Percentiles rank a stretch among this genome's conserved stretches.
phyloP scores from a whole-genome alignment of 2,329 filamentous ascomycete species.

The Microcyclosporella mali region DNA sequence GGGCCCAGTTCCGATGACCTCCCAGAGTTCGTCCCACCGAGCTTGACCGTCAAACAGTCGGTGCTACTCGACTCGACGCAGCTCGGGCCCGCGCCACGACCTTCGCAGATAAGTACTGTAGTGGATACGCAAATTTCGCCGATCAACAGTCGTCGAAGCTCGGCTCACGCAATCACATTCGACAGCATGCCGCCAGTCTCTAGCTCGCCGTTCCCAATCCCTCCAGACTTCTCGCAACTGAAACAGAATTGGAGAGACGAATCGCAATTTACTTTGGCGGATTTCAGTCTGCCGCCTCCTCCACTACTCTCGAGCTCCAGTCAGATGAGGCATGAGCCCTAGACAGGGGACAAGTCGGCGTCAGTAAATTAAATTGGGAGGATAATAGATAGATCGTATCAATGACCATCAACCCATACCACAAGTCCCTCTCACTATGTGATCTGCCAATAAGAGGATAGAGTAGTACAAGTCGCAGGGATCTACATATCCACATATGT shows the following conservation, averaged over 20 bases:
- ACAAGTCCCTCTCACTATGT: no score
- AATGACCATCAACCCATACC: no score
- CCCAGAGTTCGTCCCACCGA: not conserved
- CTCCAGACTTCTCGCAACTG: slow-evolving; percentile 1
- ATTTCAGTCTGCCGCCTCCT: slow-evolving; percentile 11
- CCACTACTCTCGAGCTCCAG: slow-evolving; percentile 3
- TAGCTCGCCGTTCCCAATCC: slow-evolving; percentile 14
- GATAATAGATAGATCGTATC: no score
- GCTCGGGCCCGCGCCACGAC: not conserved
- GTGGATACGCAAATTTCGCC: slow-evolving; percentile 3
- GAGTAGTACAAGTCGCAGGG: no score
- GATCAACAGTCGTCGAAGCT: slow-evolving; percentile 3
- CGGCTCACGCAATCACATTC: slow-evolving; percentile 1
- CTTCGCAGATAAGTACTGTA: slow-evolving; percentile 10
- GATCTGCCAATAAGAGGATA: no score
- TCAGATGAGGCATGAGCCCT: no score
- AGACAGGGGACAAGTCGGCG: no score
- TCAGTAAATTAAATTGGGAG: no score
- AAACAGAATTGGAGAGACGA: not conserved
- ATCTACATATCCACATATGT: no score
- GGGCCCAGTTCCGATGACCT: not conserved
- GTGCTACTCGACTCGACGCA: not conserved
- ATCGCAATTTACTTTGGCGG: slow-evolving; percentile 6
- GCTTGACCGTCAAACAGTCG: not conserved
- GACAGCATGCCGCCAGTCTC: slow-evolving; percentile 4